Conservation (phyloP, 1,139 yeast genomes). For the Blastobotrys ciferrii region DNA sequence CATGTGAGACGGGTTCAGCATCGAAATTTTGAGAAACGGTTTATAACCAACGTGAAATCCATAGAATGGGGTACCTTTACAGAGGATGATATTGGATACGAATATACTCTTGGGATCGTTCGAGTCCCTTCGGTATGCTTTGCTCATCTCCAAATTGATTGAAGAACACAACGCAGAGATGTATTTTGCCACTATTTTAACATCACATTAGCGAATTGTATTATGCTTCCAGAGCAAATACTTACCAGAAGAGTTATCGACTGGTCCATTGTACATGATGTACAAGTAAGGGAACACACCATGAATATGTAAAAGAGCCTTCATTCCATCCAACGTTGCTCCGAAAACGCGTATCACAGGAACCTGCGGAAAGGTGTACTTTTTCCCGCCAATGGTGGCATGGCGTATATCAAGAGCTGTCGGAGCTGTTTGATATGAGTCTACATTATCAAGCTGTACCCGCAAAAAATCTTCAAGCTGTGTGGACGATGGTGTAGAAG, state of each 20-base stretch:
- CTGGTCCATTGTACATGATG: constrained; percentile 51
- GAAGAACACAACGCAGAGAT: constrained; percentile 25
- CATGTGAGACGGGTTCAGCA: constrained; percentile 62
- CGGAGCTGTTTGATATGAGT: constrained; percentile 58
- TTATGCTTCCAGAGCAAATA: constrained; percentile 7
- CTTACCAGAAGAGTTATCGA: constrained; percentile 25
- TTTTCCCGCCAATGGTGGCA: constrained; percentile 27
- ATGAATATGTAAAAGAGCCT: constrained; percentile 69
- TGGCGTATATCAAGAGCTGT: constrained; percentile 42
- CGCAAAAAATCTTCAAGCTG: constrained; percentile 18
- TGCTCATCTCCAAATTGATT: constrained; percentile 34
- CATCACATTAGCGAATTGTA: constrained; percentile 4
- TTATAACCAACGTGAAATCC: constrained; percentile 71
- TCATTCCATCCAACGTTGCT: constrained; percentile 52
- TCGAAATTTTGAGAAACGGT: constrained; percentile 63
- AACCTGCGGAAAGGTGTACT: constrained; percentile 43
- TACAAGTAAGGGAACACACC: constrained; percentile 81
- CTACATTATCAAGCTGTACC: constrained; percentile 45
- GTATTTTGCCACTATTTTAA: constrained; percentile 23
- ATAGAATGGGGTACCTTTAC: constrained; percentile 79
- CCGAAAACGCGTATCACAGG: constrained; percentile 84
- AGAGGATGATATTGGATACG: constrained; percentile 65
- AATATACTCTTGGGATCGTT: constrained; percentile 40
- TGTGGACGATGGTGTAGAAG: constrained; percentile 2
- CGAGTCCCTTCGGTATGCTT: constrained; percentile 31